Base-by-base conservation (phyloP, 495 filamentous ascomycete genomes). In the Xylaria longipes region DNA sequence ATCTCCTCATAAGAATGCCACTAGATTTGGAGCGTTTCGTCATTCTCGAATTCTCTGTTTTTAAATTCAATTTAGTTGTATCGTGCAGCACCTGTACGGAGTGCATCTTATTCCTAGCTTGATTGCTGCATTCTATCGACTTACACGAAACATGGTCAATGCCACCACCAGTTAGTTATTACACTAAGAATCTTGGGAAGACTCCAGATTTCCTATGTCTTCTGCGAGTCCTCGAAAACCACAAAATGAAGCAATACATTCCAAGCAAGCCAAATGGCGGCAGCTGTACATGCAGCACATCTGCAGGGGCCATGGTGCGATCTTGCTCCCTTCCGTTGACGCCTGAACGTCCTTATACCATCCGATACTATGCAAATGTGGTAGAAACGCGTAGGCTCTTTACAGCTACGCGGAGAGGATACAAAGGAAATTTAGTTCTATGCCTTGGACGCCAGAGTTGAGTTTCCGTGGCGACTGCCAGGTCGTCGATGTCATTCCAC, bases 161-260 rank as follows among this genome's bases (percentile, higher is more conserved):
- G 48, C 56, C 37, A 68, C 54, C 33, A 17, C 25, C 12, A 62
- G 70, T 68, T 72, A 72, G 64, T 72, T 72, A 72, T 72, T 68
- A 72, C 70, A 41, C 25, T 68, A 68, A 61, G 46, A 61, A 60
- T 62, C 43, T 39, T 68, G 43, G 22, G 3, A 54, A 61, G 62
- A 67, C 50, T 37, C 52, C 46, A 65, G 63, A 71, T 66, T 20
- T 68, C n/a, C 70, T 43, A 17, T 61, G 45, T 61, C n/a, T 46
- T 62, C 29, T 50, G 50, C 22, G 48, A 66, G 58, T 52, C 69
- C 52, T 50, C 11, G 15, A 62, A 61, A 54, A 31, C 37, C 37
- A 52, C 54, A 60, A 29, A 61, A 35, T 56, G 37, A 69, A 71
- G 60, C 52, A 58, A 64, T 29, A 45, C 43, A n/a, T 63, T 6